A percentile compares a stretch with the other conserved stretches of the same genome.
phyloP scores from a whole-genome alignment of 495 filamentous ascomycete species.

The Podospora didyma region DNA sequence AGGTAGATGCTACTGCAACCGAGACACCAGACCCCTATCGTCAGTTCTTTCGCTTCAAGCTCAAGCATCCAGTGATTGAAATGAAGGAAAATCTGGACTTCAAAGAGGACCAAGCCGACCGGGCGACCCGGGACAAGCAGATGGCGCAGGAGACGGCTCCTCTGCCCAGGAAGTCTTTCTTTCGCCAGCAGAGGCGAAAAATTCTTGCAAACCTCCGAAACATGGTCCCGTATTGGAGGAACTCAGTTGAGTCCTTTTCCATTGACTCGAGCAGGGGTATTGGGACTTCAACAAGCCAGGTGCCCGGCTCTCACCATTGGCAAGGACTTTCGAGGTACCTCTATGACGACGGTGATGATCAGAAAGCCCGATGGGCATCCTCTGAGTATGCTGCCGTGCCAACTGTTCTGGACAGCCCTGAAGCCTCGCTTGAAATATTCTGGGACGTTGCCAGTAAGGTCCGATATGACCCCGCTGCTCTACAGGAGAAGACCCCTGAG shows the following conservation, averaged over 20 bases:
- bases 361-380: slow-evolving; percentile 56
- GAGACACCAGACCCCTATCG: slow-evolving; percentile 78
- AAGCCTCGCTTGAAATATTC: slow-evolving; percentile 68
- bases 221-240: slow-evolving; percentile 68
- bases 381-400: slow-evolving; percentile 84
- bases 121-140: slow-evolving; percentile 47
- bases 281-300: slow-evolving; percentile 33
- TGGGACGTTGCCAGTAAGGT: slow-evolving; percentile 87
- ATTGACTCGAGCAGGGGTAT: slow-evolving; percentile 33
- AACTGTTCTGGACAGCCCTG: slow-evolving; percentile 74
- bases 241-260: slow-evolving; percentile 73
- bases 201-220: slow-evolving; percentile 61
- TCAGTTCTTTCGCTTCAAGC: slow-evolving; percentile 75
- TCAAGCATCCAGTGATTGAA: slow-evolving; percentile 77
- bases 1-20: slow-evolving; percentile 69
- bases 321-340: slow-evolving; percentile 87
- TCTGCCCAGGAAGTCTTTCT: slow-evolving; percentile 33
- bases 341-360: slow-evolving; percentile 67
- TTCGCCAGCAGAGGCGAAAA: slow-evolving; percentile 43
- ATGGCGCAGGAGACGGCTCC: slow-evolving; percentile 28
- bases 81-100: slow-evolving; percentile 88
- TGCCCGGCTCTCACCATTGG: slow-evolving; percentile 73
- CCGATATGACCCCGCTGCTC: slow-evolving; percentile 14
- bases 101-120: slow-evolving; percentile 68
- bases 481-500: slow-evolving; percentile 14